Conservation (phyloP, 192 early-diverging fungal genomes). For the Coemansia sp. region DNA sequence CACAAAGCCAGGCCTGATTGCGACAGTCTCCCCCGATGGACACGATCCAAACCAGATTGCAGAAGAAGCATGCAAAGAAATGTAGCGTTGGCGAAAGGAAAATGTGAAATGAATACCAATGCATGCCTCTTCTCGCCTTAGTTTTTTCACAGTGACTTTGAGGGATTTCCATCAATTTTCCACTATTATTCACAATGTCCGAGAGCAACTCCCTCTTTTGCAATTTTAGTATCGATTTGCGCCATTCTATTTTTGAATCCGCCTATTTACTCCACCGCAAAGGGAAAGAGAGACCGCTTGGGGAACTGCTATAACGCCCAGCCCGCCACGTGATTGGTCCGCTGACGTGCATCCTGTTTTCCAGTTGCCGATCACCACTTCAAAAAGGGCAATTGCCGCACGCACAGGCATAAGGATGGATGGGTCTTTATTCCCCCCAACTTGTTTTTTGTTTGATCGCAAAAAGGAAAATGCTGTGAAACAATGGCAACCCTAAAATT, state of each 20-base stretch:
- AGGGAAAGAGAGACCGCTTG: neutral
- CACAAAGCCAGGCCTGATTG: neutral
- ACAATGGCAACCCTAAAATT: too few relatives aligned
- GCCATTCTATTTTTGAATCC: neutral
- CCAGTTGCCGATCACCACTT: conserved; percentile 2
- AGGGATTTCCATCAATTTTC: neutral
- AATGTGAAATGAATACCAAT: neutral
- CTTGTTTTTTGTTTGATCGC: neutral
- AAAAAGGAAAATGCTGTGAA: too few relatives aligned
- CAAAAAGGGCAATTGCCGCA: neutral
- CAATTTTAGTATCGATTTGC: neutral
- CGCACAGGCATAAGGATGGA: neutral
- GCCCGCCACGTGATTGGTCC: conserved; percentile 32
- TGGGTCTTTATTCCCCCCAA: neutral
- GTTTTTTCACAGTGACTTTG: neutral
- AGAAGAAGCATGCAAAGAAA: neutral
- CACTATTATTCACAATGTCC: neutral
- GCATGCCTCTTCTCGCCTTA: too few relatives aligned
- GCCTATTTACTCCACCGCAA: neutral
- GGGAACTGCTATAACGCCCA: neutral
- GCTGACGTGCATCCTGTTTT: conserved; percentile 3
- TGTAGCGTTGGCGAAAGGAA: neutral
- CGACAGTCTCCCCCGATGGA: neutral
- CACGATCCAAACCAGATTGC: neutral
- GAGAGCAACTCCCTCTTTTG: neutral